Evolutionary conservation across 805 yeast genomes (phyloP).

Genomic region (Ogataea saltuana): DNA sequence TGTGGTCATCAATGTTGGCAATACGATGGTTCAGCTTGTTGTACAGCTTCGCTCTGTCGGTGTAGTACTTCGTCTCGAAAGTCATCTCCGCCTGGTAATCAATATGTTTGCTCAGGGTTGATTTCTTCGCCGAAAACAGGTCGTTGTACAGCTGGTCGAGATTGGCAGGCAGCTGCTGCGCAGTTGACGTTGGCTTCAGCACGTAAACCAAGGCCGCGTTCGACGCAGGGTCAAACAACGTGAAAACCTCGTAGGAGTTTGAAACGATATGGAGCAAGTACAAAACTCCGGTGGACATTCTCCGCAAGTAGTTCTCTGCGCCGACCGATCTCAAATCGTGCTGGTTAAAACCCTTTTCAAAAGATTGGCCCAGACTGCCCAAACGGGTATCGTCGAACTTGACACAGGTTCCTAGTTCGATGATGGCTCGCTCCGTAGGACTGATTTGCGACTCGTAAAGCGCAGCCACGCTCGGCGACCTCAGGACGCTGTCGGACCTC

Average conservation of each 20-base stretch:
- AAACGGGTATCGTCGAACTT: conserved; percentile 65
- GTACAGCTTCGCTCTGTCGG: conserved; percentile 55
- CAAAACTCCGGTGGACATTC: conserved; percentile 56
- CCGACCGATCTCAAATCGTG: conserved; percentile 52
- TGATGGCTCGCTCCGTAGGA: conserved; percentile 69
- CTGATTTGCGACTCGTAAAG: conserved; percentile 75
- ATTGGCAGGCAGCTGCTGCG: conserved; percentile 62
- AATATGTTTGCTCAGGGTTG: no score
- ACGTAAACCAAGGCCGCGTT: conserved; percentile 29
- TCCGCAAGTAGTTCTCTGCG: conserved; percentile 52
- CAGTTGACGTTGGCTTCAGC: conserved; percentile 65
- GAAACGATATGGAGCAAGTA: conserved; percentile 70
- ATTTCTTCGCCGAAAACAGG: conserved; percentile 46
- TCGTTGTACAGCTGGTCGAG: conserved; percentile 57
- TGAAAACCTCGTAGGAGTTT: conserved; percentile 73
- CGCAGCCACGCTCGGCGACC: conserved; percentile 60
- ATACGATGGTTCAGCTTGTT: conserved; percentile 57
- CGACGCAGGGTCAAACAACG: conserved; percentile 67
- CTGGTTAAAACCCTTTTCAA: conserved; percentile 79
- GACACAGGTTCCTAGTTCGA: conserved; percentile 76
- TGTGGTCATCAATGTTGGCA: conserved; percentile 59
- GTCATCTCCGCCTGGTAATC: conserved; percentile 52
- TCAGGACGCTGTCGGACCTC: conserved; percentile 62
- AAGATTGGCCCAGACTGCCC: conserved; percentile 85
- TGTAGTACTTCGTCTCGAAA: conserved; percentile 57